Evolutionary conservation across 2,329 filamentous ascomycete genomes (phyloP).

Genomic region (Apiospora sp.): DNA sequence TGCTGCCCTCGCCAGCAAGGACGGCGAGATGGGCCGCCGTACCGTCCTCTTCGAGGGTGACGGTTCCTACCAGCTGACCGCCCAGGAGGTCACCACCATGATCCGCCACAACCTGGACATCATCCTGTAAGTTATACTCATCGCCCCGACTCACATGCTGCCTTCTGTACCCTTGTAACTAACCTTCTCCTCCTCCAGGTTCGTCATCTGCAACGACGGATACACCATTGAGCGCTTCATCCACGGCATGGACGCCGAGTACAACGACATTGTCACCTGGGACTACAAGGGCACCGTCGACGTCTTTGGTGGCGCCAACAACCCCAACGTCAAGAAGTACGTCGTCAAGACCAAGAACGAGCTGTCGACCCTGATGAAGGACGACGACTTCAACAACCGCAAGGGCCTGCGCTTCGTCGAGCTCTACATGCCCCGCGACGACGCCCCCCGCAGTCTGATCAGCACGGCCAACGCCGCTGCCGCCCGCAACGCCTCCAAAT

Average conservation of each 20-base stretch:
- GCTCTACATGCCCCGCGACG: conserved; percentile 80
- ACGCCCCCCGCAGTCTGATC: conserved; percentile 76
- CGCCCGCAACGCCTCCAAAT: conserved; percentile 63
- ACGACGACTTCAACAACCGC: conserved; percentile 68
- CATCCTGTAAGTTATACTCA: conserved; percentile 68
- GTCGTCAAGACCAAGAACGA: conserved; percentile 74
- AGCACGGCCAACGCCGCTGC: conserved; percentile 76
- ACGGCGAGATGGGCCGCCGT: conserved; percentile 61
- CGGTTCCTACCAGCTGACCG: conserved; percentile 85
- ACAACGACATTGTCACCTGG: conserved; percentile 85
- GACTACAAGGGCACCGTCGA: conserved; percentile 72
- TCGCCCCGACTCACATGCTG: neutral
- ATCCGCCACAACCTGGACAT: conserved; percentile 76
- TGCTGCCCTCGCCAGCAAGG: conserved; percentile 78
- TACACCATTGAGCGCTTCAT: conserved; percentile 92
- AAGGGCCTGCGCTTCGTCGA: conserved; percentile 76
- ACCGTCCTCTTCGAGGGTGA: conserved; percentile 91
- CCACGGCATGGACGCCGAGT: conserved; percentile 79
- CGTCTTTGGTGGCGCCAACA: conserved; percentile 70
- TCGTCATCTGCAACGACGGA: conserved; percentile 87
- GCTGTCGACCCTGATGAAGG: conserved; percentile 69
- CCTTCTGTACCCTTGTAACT: neutral
- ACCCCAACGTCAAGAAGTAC: conserved; percentile 67
- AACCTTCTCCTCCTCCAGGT: conserved; percentile 53
- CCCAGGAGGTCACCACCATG: conserved; percentile 86